These are phyloP conservation scores for Diaporthe eres DNA, from an alignment of 2,329 filamentous ascomycete genomes.

Conservation along the genomic window DNA sequence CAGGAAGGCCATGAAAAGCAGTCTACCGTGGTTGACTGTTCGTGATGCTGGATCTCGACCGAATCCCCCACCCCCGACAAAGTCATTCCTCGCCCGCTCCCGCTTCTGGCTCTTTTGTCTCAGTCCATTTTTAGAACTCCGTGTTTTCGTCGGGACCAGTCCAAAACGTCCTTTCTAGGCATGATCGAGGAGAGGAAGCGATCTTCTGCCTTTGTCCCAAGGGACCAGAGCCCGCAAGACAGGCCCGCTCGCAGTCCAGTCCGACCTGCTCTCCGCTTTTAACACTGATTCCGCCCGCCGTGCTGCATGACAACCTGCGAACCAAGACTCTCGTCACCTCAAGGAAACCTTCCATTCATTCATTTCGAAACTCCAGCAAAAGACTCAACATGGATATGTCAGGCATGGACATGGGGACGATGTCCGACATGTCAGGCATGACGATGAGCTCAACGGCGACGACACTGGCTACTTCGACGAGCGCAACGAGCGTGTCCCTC, in stretches of 20 bases:
- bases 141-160: background rate
- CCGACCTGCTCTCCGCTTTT: background rate
- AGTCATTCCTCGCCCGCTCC: background rate
- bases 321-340: background rate
- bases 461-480: slow-evolving; percentile 17
- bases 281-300: background rate
- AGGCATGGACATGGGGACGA: slow-evolving; percentile 11
- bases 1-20: background rate
- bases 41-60: background rate
- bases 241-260: background rate
- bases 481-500: background rate
- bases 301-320: background rate
- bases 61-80: background rate
- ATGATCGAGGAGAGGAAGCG: background rate
- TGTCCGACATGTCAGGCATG: background rate
- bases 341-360: background rate
- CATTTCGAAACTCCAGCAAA: background rate
- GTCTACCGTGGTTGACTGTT: background rate
- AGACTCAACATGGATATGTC: slow-evolving; percentile 21
- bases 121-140: background rate
- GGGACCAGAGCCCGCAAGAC: background rate
- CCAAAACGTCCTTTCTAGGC: background rate
- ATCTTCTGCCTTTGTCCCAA: slow-evolving; percentile 13
- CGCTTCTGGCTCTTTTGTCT: slow-evolving; percentile 12
- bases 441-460: slow-evolving; percentile 7